Conservation (phyloP, 108 stramenopile genomes). For the Skeletonema potamos region DNA sequence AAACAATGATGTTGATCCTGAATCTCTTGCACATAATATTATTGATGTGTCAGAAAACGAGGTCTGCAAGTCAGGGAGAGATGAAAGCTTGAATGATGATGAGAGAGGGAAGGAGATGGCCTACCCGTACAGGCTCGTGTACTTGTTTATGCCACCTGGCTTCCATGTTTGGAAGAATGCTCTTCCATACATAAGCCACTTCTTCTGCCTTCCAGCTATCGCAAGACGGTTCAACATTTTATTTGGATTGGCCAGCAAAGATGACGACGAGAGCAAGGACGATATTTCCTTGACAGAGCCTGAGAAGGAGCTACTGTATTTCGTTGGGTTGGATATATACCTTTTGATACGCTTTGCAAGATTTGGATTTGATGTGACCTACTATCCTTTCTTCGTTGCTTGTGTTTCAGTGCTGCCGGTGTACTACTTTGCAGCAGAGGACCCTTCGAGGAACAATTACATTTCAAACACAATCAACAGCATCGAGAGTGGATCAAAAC, state of each 20-base stretch:
- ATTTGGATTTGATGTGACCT: constrained; percentile 59
- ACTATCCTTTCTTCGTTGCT: constrained; percentile 57
- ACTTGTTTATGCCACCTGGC: constrained; percentile 37
- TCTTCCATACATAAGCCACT: constrained; percentile 4
- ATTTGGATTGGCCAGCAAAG: constrained; percentile 1
- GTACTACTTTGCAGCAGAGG: constrained; percentile 5
- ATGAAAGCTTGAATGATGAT: background rate
- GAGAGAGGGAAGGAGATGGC: background rate
- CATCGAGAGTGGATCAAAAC: constrained; percentile 19
- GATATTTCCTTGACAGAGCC: constrained; percentile 9
- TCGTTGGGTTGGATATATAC: constrained; percentile 69
- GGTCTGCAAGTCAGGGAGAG: background rate
- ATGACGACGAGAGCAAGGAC: background rate
- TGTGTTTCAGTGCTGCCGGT: constrained; percentile 32
- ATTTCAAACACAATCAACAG: constrained; percentile 37
- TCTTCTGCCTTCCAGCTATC: constrained; percentile 13
- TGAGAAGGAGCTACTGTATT: constrained; percentile 55
- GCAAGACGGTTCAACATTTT: background rate
- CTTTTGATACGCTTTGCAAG: constrained; percentile 58
- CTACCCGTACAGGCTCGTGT: constrained; percentile 30
- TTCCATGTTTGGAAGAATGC: constrained; percentile 37
- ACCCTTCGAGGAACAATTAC: constrained; percentile 15
- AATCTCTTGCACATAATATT: background rate
- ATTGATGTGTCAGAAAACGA: background rate
- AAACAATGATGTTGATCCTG: background rate